These are phyloP conservation scores for Aspergillus sclerotialis DNA, from an alignment of 2,329 filamentous ascomycete species.

Conservation along the genomic window DNA sequence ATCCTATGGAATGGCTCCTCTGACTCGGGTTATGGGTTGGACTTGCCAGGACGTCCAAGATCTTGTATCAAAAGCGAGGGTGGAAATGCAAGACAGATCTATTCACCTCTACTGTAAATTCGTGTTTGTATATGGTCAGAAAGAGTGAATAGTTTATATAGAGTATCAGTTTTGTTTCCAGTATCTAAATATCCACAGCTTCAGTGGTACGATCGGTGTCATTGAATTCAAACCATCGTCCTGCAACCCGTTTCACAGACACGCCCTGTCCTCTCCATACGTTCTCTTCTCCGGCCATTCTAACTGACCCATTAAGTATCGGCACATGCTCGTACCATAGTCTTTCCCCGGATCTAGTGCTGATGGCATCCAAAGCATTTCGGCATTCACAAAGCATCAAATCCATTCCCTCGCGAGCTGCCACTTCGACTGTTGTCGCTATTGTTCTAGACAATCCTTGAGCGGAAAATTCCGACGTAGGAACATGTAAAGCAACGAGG, in stretches of 20 bases:
- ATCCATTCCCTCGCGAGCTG: slow-evolving; percentile 20
- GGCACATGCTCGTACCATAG: slow-evolving; percentile 50
- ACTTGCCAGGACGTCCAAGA: not conserved
- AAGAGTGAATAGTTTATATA: too few relatives aligned
- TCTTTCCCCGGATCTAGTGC: slow-evolving; percentile 23
- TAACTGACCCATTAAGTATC: slow-evolving; percentile 52
- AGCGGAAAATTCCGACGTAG: slow-evolving; percentile 41
- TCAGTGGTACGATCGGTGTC: slow-evolving; percentile 20
- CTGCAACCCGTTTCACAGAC: slow-evolving; percentile 50
- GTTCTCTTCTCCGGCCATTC: slow-evolving; percentile 42
- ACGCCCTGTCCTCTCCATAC: slow-evolving; percentile 55
- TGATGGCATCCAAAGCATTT: slow-evolving; percentile 21
- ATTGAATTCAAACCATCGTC: slow-evolving; percentile 60
- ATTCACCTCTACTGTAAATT: not conserved
- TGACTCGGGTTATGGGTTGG: not conserved
- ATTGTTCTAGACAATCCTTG: slow-evolving; percentile 42
- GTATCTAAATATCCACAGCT: not conserved
- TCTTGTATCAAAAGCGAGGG: not conserved
- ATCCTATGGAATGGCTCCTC: not conserved
- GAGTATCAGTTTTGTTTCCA: too few relatives aligned
- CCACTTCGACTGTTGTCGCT: slow-evolving; percentile 32
- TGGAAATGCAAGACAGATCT: not conserved
- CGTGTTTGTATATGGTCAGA: not conserved
- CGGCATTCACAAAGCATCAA: slow-evolving; percentile 37
- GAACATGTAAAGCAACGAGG: slow-evolving; percentile 33